phyloP scores from a whole-genome alignment of 129 eudicot genomes.

The Lactuca sativa region DNA sequence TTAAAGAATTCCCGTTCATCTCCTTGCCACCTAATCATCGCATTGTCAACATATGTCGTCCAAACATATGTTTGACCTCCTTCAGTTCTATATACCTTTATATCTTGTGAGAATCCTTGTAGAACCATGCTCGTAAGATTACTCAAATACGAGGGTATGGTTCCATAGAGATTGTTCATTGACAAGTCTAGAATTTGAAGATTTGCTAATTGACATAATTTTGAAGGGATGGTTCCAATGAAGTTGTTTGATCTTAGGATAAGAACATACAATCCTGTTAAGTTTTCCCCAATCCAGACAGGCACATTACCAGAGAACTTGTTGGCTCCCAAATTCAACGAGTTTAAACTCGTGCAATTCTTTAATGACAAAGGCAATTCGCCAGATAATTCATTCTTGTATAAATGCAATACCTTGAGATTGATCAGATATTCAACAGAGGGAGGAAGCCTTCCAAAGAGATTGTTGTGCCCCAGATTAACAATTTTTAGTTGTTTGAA shows the following conservation, averaged over 20 bases:
- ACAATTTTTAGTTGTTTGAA: not conserved
- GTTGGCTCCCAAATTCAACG: not conserved
- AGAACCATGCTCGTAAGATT: too few species aligned
- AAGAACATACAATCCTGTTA: not conserved
- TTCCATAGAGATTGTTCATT: too few species aligned
- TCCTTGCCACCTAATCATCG: too few species aligned
- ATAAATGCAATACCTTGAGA: not conserved
- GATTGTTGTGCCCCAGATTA: not conserved
- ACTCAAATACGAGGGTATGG: too few species aligned
- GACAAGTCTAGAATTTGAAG: too few species aligned
- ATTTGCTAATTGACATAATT: too few species aligned
- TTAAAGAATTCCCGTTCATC: too few species aligned
- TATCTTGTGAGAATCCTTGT: not conserved
- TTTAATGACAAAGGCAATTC: too few species aligned
- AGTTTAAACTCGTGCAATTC: too few species aligned
- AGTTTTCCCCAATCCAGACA: not conserved
- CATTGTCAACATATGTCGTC: too few species aligned
- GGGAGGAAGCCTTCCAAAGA: not conserved
- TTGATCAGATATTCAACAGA: not conserved
- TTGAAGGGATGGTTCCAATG: too few species aligned
- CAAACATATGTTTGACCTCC: too few species aligned
- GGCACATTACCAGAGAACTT: not conserved
- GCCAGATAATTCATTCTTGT: not conserved
- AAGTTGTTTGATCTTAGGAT: not conserved
- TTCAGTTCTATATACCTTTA: not conserved